These are phyloP conservation scores for Talaromyces sp. DNA, from an alignment of 2,329 filamentous ascomycete genomes.

Conservation along the genomic window DNA sequence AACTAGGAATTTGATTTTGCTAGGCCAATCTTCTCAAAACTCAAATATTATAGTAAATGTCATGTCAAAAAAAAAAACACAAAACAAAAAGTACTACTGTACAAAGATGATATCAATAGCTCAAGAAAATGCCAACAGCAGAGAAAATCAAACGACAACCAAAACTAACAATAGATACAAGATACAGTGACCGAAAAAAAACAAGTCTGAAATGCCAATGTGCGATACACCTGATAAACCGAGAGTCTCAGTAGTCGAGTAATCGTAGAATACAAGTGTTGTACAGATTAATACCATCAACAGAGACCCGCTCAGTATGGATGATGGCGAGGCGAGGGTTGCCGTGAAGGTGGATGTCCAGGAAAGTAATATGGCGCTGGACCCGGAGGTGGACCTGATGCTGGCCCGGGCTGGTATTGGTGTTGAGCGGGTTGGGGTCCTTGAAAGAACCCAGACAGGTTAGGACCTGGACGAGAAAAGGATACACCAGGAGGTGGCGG, in stretches of 20 bases:
- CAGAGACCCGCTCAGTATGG: background rate
- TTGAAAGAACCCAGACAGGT: constrained; percentile 15
- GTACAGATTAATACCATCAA: background rate
- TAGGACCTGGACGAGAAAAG: constrained; percentile 27
- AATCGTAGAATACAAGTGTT: background rate
- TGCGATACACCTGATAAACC: background rate
- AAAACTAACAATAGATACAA: background rate
- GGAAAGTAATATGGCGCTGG: constrained; percentile 4
- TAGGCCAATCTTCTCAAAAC: background rate
- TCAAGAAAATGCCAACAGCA: background rate
- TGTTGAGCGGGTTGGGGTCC: constrained; percentile 15
- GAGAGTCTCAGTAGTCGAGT: background rate
- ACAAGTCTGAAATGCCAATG: background rate
- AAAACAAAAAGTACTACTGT: background rate
- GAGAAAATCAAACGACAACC: background rate
- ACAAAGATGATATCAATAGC: background rate
- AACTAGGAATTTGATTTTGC: background rate
- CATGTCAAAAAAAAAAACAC: background rate
- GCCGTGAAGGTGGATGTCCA: background rate
- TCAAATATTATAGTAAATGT: background rate
- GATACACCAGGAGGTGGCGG: constrained; percentile 36
- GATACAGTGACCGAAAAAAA: background rate
- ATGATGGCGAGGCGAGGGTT: background rate
- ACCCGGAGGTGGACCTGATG: background rate
- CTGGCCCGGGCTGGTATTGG: constrained; percentile 17